Percentiles rank a stretch among this genome's conserved stretches.
These are phyloP conservation scores for Megacollybia marginata DNA, from an alignment of 768 basidiomycete genomes.

Conservation along the genomic window DNA sequence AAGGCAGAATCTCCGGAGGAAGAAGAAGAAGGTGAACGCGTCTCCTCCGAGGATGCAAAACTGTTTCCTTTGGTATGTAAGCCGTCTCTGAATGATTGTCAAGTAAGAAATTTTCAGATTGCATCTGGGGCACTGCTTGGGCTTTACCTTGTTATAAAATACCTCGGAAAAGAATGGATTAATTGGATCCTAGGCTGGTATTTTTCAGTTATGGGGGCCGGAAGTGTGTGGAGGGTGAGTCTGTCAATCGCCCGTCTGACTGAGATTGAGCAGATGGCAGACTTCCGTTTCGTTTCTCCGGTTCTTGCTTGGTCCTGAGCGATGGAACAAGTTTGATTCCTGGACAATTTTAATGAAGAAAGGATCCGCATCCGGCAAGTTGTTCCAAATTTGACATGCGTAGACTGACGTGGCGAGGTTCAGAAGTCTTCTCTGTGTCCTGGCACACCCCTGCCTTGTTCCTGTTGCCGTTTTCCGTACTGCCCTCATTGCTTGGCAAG, in stretches of 20 bases:
- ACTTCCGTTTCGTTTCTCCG: slow-evolving; percentile 43
- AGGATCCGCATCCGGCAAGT: slow-evolving; percentile 32
- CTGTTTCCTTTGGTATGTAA: slow-evolving; percentile 64
- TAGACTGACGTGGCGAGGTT: too few relatives aligned
- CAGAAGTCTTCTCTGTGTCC: slow-evolving; percentile 29
- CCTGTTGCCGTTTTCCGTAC: slow-evolving; percentile 49
- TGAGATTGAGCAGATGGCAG: slow-evolving; percentile 22
- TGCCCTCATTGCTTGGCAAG: slow-evolving; percentile 62
- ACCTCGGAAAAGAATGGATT: slow-evolving; percentile 74
- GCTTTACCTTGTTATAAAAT: slow-evolving; percentile 65
- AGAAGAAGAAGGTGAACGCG: slow-evolving; percentile 49
- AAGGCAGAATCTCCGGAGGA: slow-evolving; percentile 26
- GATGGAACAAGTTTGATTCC: slow-evolving; percentile 54
- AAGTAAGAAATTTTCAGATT: slow-evolving; percentile 30
- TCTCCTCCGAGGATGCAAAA: slow-evolving; percentile 68
- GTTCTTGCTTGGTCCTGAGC: slow-evolving; percentile 38
- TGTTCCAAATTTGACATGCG: too few relatives aligned
- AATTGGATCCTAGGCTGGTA: slow-evolving; percentile 77
- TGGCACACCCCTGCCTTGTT: slow-evolving; percentile 51
- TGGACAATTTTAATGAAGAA: slow-evolving; percentile 36
- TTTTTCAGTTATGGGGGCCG: slow-evolving; percentile 58
- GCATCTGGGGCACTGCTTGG: slow-evolving; percentile 66
- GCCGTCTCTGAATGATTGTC: background rate
- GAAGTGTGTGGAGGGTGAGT: slow-evolving; percentile 64
- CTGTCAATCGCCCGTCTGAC: slow-evolving; percentile 2